phyloP scores from a whole-genome alignment of 164 flowering plant genomes.

The Aristolochia contorta region DNA sequence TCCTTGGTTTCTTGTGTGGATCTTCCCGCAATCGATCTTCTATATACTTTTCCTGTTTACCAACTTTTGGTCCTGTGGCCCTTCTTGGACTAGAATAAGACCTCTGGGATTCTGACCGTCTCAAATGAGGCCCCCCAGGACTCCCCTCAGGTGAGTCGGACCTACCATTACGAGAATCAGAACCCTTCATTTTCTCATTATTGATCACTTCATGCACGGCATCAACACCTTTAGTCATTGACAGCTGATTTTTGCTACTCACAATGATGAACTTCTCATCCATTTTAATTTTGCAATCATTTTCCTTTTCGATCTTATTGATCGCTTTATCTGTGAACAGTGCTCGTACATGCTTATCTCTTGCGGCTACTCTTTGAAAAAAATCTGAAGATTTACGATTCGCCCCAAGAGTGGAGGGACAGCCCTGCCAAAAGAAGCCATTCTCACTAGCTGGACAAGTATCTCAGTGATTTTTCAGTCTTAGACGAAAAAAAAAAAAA shows the following conservation, averaged over 20 bases:
- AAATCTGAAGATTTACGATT: constrained; percentile 93
- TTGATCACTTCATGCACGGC: constrained; percentile 81
- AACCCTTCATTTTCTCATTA: constrained; percentile 49
- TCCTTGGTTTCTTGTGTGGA: constrained; percentile 53
- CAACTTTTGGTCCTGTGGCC: constrained; percentile 13
- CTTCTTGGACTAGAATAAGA: constrained; percentile 46
- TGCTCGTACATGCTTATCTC: constrained; percentile 72
- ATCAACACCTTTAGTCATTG: constrained; percentile 87
- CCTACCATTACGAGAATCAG: constrained; percentile 40
- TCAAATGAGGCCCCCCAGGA: constrained; percentile 35
- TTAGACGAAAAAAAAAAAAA: too few relatives aligned
- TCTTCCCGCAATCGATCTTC: constrained; percentile 74
- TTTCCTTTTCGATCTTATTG: constrained; percentile 70
- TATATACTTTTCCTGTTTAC: constrained; percentile 49
- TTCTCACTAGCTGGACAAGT: background rate
- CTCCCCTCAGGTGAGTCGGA: constrained; percentile 63
- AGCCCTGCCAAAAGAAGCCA: constrained; percentile 44
- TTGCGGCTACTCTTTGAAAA: constrained; percentile 87
- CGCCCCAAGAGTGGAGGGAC: constrained; percentile 97
- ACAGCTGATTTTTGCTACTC: constrained; percentile 81
- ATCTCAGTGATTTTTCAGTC: too few relatives aligned
- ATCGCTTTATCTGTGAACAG: constrained; percentile 79
- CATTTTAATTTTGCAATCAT: constrained; percentile 88
- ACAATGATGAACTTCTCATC: constrained; percentile 93
- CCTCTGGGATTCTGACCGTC: constrained; percentile 59